Evolutionary conservation across 306 rosid genomes (phyloP).

Genomic region (Macrotyloma uniflorum): DNA sequence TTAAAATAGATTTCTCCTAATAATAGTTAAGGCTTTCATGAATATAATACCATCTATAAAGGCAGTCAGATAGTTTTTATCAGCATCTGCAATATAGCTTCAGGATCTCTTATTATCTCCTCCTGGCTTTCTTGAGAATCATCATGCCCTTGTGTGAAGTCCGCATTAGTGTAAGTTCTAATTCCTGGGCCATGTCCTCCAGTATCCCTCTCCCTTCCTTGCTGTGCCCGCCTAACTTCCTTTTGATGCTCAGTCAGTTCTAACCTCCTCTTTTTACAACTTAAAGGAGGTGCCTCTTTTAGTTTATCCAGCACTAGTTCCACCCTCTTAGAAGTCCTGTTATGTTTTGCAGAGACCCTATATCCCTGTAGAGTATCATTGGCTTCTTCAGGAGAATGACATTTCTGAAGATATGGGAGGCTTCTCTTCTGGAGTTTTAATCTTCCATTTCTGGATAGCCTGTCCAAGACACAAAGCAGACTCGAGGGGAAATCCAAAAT

Average conservation of each 20-base stretch:
- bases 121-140: conserved; percentile 74
- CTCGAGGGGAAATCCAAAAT: conserved; percentile 66
- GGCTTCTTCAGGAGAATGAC: conserved; percentile 41
- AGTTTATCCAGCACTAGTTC: conserved; percentile 48
- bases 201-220: conserved; percentile 66
- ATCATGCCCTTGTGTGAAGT: conserved; percentile 66
- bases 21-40: neutral
- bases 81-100: conserved; percentile 59
- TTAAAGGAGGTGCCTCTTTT: conserved; percentile 30
- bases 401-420: conserved; percentile 50
- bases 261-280: conserved; percentile 57
- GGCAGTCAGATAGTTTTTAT: conserved; percentile 43
- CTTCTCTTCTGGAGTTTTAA: conserved; percentile 72
- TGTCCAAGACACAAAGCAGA: conserved; percentile 68
- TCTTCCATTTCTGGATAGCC: conserved; percentile 65
- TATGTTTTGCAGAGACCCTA: conserved; percentile 55
- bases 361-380: conserved; percentile 43
- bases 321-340: conserved; percentile 66
- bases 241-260: conserved; percentile 81
- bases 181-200: conserved; percentile 81
- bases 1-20: neutral
- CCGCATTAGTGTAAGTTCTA: conserved; percentile 68
- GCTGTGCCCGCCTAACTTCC: conserved; percentile 82
- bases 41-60: neutral
- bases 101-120: conserved; percentile 53